Base-by-base conservation (phyloP, 2,329 filamentous ascomycete genomes). In the Pseudopyricularia cyperi region DNA sequence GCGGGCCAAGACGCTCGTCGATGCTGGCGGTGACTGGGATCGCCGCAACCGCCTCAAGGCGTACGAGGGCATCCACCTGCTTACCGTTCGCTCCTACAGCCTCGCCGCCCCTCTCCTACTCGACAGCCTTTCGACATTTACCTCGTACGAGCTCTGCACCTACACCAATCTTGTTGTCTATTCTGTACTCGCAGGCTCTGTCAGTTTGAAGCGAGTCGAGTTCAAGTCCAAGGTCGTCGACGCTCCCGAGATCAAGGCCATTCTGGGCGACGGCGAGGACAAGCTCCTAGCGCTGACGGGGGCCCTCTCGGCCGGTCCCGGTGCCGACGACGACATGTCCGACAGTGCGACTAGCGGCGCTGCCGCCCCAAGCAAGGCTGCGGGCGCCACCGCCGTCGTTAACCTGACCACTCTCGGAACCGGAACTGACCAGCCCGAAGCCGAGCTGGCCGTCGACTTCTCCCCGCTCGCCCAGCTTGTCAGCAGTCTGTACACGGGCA, bases 221-320 rank as follows among this genome's bases (percentile, higher is more conserved):
- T 98, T 98, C 79, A 98, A 98, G 76, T 87, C 87, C 58, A 97
- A 97, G 75, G 93, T 98, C 26, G 91, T 98, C 39, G 93, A 98
- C 67, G 93, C 93, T 7, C 91, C 93, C 12, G 93, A 98, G 71
- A 96, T 98, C 72, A 95, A 93, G 72, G 93, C 93, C 35, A 94
- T 98, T 57, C 80, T 98, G 24, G 93, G 91, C 54, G 84, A 91
- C 59, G 84, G 84, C 24, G 87, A 94, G 61, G 90, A 96, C 64
- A 91, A 91, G 69, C 73, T 95, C 52, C 77, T 89, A 32, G 89
- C 89, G 0, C 73, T 96, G 22, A 82, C 83, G 30, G 89, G 90
- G 17, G 83, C 85, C 32, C 71, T 89, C 52, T 93, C 89, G 1
- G 84, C 89, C 3, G 89, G 90, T 1, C 87, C 87, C 2, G 82